Evolutionary conservation across 2,329 filamentous ascomycete genomes (phyloP).

Genomic region (Pseudogymnoascus verrucosus): DNA sequence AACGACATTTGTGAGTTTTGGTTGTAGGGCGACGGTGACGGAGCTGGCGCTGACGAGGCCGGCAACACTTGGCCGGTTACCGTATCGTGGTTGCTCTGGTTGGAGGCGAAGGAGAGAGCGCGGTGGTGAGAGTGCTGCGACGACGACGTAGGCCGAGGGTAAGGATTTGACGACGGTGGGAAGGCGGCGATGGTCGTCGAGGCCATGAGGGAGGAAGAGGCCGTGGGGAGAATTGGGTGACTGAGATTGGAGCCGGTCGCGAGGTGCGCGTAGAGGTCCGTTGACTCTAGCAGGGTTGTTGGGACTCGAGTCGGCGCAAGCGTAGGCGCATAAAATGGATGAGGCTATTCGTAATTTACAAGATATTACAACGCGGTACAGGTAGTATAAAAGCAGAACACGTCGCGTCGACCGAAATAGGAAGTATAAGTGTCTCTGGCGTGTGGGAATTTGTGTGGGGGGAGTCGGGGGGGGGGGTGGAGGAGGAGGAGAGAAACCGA

Average conservation of each 20-base stretch:
- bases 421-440: slow-evolving; percentile 12
- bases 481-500: not conserved
- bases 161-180: not conserved
- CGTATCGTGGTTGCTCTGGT: not conserved
- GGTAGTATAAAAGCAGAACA: slow-evolving; percentile 1
- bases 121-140: not conserved
- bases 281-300: not conserved
- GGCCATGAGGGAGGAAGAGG: slow-evolving; percentile 5
- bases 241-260: not conserved
- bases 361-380: slow-evolving; percentile 6
- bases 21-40: not conserved
- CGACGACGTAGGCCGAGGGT: slow-evolving; percentile 1
- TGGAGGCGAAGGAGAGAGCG: not conserved
- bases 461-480: not conserved
- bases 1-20: slow-evolving; percentile 24
- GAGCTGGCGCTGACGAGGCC: not conserved
- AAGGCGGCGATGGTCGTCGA: slow-evolving; percentile 5
- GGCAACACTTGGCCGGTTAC: not conserved
- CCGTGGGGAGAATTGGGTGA: not conserved
- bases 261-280: slow-evolving; percentile 7
- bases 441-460: not conserved
- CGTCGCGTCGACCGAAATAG: slow-evolving; percentile 12
- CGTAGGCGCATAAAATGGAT: not conserved
- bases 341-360: slow-evolving; percentile 7
- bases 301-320: slow-evolving; percentile 2